Base-by-base conservation (phyloP, 2,329 filamentous ascomycete species). In the Botrytis squamosa region DNA sequence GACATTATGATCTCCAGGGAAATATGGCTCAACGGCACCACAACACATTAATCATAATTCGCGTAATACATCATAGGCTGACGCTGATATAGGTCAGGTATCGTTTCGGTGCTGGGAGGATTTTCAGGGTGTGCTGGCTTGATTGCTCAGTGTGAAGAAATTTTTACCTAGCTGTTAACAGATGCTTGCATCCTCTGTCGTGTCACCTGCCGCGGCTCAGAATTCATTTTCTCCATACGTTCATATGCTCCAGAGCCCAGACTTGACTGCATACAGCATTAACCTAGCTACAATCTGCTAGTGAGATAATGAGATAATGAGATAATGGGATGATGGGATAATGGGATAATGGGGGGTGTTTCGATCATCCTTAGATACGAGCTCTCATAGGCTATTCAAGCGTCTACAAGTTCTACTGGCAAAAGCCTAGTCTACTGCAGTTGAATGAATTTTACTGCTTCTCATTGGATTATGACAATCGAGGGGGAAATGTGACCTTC, bases 221-320 rank as follows among this genome's bases (percentile, higher is more conserved):
- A 49, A 66, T 2, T 20, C n/a, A 25, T 67, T 49, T 55, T 55
- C 46, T 55, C 65, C 65, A 67, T 55, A 55, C 65, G 65, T 68
- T 68, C 65, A 55, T 57, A 68, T 68, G 46, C 49, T 68, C 25
- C 33, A 52, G 65, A 67, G 65, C 44, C 65, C 22, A 67, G 46
- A 40, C 65, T 55, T 40, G 2, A 38, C 44, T 67, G 44, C 25
- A 68, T 33, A 57, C 65, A 68, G 46, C 46, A 55, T 55, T 29
- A 67, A 18, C 65, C 46, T 25, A 52, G 65, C 36, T 20, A 67
- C 46, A 38, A 29, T 40, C 8, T 67, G 42, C 44, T 67, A 52
- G 44, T 33, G 46, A 46, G 36, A 33, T 66, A 66, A 66, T 36
- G 64, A 33, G 44, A 46, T 52, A 33, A 33, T 29, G 44, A 44